A percentile compares a stretch with the other conserved stretches of the same genome.
phyloP scores from a whole-genome alignment of 352 stramenopile genomes.

The Achlya hypogyna region DNA sequence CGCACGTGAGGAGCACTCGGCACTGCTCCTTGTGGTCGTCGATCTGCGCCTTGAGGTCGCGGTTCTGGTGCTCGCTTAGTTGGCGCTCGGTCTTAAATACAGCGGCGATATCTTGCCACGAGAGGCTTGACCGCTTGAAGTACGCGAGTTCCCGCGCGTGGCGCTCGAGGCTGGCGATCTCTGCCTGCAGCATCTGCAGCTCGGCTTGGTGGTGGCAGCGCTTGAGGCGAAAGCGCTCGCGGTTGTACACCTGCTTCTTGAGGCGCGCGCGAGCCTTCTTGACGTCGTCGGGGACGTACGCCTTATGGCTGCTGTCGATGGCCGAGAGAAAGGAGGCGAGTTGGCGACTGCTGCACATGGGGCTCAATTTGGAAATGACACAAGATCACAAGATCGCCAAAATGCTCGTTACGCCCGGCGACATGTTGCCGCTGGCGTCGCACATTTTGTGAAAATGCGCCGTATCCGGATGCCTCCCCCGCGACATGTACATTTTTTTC shows the following conservation, averaged over 20 bases:
- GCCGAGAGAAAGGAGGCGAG: neutral
- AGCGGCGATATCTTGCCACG: slow-evolving; percentile 6
- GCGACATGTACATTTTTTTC: too few species aligned
- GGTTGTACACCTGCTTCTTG: slow-evolving; percentile 18
- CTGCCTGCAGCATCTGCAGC: neutral
- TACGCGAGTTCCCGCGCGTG: neutral
- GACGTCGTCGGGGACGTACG: neutral
- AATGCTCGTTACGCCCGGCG: neutral
- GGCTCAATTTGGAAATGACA: neutral
- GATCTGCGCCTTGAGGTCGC: slow-evolving; percentile 2
- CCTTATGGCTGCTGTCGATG: neutral
- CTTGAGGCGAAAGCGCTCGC: slow-evolving; percentile 10
- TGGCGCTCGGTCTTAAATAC: slow-evolving; percentile 1
- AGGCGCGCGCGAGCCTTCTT: slow-evolving; percentile 1
- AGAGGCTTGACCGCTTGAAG: neutral
- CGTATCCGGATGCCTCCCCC: too few species aligned
- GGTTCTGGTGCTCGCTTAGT: neutral
- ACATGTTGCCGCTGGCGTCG: neutral
- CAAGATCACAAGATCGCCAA: neutral
- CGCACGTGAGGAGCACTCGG: neutral
- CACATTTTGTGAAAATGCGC: neutral
- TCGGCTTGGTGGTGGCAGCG: neutral
- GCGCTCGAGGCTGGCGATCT: neutral
- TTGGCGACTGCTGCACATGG: slow-evolving; percentile 7
- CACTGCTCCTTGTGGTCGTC: neutral